Conservation (phyloP, 1,284 basidiomycete genomes). For the Exobasidium rhododendri region DNA sequence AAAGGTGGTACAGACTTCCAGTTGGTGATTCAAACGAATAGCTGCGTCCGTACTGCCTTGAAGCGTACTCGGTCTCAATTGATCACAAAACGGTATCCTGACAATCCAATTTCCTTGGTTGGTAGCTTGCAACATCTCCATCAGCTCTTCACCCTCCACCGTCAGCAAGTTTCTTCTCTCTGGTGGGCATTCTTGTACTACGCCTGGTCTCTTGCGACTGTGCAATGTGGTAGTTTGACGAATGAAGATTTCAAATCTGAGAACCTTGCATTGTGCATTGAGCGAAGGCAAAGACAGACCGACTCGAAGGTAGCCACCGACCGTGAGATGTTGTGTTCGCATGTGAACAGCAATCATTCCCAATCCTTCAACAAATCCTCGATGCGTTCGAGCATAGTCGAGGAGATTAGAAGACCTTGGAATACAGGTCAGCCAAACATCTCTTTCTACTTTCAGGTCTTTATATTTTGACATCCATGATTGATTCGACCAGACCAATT, state of each 20-base stretch:
- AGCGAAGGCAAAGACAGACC: constrained; percentile 9
- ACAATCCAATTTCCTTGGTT: constrained; percentile 13
- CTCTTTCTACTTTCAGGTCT: constrained; percentile 4
- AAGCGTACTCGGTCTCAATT: constrained; percentile 13
- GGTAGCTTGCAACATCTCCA: neutral
- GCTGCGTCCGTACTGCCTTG: constrained; percentile 7
- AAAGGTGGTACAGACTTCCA: constrained; percentile 11
- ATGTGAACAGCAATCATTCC: constrained; percentile 6
- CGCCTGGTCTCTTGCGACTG: constrained; percentile 7
- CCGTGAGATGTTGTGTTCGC: constrained; percentile 14
- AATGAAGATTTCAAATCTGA: neutral
- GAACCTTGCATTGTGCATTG: neutral
- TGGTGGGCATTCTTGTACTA: neutral
- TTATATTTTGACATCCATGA: neutral
- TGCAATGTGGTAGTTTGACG: constrained; percentile 12
- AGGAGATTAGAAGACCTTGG: constrained; percentile 2
- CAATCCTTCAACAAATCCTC: constrained; percentile 5
- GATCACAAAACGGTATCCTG: constrained; percentile 1
- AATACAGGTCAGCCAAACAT: constrained; percentile 5
- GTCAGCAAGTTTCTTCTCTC: constrained; percentile 3
- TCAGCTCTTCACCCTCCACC: constrained; percentile 4
- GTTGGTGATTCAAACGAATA: constrained; percentile 6
- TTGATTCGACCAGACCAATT: constrained; percentile 6
- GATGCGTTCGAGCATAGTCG: constrained; percentile 13
- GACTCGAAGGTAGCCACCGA: constrained; percentile 12